Evolutionary conservation across 345 rosid genomes (phyloP).

Genomic region (Linum lewisii): DNA sequence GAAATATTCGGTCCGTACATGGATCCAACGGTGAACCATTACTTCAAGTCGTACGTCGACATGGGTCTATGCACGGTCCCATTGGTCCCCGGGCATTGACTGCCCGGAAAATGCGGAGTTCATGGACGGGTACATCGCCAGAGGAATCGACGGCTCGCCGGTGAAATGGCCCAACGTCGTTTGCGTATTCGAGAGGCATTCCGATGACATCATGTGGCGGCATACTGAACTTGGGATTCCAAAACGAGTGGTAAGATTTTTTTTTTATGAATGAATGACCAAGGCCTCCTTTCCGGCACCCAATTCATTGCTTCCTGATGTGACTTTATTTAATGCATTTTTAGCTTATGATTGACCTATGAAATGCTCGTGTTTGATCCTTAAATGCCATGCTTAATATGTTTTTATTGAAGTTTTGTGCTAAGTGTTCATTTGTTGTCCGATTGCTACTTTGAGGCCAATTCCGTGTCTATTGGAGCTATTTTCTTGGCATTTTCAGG

Average conservation of each 20-base stretch:
- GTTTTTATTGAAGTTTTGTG: too few relatives aligned
- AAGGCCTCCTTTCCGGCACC: too few relatives aligned
- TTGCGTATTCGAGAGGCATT: conserved; percentile 49
- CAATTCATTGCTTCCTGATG: too few relatives aligned
- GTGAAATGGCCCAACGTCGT: conserved; percentile 22
- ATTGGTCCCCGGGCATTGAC: conserved; percentile 32
- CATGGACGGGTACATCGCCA: conserved; percentile 33
- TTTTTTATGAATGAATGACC: too few relatives aligned
- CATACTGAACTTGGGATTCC: conserved; percentile 25
- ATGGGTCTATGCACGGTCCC: conserved; percentile 29
- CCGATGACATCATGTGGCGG: conserved; percentile 44
- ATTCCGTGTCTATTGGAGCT: too few relatives aligned
- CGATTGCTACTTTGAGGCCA: too few relatives aligned
- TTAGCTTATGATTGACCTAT: too few relatives aligned
- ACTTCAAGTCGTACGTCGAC: conserved; percentile 29
- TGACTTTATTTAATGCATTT: too few relatives aligned
- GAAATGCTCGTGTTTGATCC: too few relatives aligned
- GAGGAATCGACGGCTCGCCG: conserved; percentile 29
- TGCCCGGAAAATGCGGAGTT: conserved; percentile 44
- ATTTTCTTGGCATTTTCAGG: too few relatives aligned
- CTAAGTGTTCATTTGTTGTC: too few relatives aligned
- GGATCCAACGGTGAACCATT: conserved; percentile 41
- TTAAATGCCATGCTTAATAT: too few relatives aligned
- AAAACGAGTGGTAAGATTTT: conserved; percentile 9
- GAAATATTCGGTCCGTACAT: conserved; percentile 49